These are phyloP conservation scores for Venturia oleaginea DNA, from an alignment of 2,329 filamentous ascomycete species.

Conservation along the genomic window DNA sequence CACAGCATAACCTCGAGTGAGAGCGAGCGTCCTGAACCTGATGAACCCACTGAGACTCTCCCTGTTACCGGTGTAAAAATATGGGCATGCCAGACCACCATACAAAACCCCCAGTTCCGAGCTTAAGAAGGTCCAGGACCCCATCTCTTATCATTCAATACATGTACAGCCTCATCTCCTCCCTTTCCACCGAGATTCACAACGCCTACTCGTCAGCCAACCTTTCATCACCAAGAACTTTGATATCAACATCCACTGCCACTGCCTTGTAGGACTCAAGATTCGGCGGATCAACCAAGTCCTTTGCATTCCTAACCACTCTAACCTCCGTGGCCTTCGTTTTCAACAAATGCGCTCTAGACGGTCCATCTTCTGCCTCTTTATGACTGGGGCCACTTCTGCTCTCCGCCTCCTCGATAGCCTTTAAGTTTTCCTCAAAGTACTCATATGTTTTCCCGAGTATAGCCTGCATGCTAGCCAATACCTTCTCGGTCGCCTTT, in stretches of 20 bases:
- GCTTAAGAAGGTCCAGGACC: neutral
- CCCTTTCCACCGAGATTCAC: conserved; percentile 20
- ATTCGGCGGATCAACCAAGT: conserved; percentile 60
- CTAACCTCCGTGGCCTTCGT: conserved; percentile 85
- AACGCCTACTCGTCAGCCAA: conserved; percentile 21
- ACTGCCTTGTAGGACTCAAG: conserved; percentile 51
- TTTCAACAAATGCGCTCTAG: conserved; percentile 50
- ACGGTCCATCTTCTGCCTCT: conserved; percentile 29
- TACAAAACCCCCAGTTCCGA: neutral
- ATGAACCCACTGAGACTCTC: neutral
- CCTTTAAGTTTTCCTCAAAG: conserved; percentile 55
- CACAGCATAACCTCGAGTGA: too few species aligned
- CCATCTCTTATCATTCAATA: conserved; percentile 12
- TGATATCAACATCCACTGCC: conserved; percentile 21
- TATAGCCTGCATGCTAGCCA: conserved; percentile 87
- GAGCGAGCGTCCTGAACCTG: neutral
- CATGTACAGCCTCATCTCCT: conserved; percentile 11
- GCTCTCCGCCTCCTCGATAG: conserved; percentile 36
- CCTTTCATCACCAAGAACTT: conserved; percentile 13
- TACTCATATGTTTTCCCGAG: conserved; percentile 57
- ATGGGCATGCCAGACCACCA: neutral
- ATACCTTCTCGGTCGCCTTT: conserved; percentile 71
- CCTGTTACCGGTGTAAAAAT: neutral
- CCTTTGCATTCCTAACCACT: conserved; percentile 64
- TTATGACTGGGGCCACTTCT: conserved; percentile 30